Conservation (phyloP, 306 rosid species). For the Vicia sativa region DNA sequence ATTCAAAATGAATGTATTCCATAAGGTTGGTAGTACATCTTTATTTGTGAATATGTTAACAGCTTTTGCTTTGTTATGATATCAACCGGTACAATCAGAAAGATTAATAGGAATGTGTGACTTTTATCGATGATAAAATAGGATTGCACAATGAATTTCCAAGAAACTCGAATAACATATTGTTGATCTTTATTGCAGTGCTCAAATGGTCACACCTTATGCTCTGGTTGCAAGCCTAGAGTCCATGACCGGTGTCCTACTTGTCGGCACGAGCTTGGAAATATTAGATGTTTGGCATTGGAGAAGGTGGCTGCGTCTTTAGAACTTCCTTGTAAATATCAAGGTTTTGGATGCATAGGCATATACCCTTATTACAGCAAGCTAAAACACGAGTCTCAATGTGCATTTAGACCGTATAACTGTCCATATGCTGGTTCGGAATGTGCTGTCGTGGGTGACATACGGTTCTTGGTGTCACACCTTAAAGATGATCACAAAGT, state of each 20-base stretch:
- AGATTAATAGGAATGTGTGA: too few species aligned
- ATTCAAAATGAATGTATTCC: too few species aligned
- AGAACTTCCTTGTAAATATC: slow-evolving; percentile 90
- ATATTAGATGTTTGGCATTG: slow-evolving; percentile 87
- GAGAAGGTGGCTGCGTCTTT: slow-evolving; percentile 95
- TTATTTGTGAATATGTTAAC: too few species aligned
- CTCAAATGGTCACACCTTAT: slow-evolving; percentile 90
- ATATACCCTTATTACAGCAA: slow-evolving; percentile 92
- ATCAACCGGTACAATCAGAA: too few species aligned
- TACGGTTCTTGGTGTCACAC: slow-evolving; percentile 76
- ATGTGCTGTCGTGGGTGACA: slow-evolving; percentile 71
- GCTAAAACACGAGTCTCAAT: slow-evolving; percentile 88
- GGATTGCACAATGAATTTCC: too few species aligned
- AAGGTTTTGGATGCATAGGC: slow-evolving; percentile 74
- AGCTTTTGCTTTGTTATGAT: too few species aligned
- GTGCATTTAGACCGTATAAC: slow-evolving; percentile 71
- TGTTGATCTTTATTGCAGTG: slow-evolving; percentile 56
- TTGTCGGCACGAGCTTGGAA: slow-evolving; percentile 92
- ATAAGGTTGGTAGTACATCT: too few species aligned
- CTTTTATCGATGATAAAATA: too few species aligned
- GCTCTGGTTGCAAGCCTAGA: slow-evolving; percentile 91
- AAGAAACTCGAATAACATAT: too few species aligned
- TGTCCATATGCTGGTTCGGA: slow-evolving; percentile 96
- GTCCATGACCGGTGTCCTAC: slow-evolving; percentile 94
- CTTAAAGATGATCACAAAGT: slow-evolving; percentile 94